A percentile compares a stretch with the other conserved stretches of the same genome.
Conservation (phyloP, 2,329 filamentous ascomycete genomes). For the Exophiala mesophila region DNA sequence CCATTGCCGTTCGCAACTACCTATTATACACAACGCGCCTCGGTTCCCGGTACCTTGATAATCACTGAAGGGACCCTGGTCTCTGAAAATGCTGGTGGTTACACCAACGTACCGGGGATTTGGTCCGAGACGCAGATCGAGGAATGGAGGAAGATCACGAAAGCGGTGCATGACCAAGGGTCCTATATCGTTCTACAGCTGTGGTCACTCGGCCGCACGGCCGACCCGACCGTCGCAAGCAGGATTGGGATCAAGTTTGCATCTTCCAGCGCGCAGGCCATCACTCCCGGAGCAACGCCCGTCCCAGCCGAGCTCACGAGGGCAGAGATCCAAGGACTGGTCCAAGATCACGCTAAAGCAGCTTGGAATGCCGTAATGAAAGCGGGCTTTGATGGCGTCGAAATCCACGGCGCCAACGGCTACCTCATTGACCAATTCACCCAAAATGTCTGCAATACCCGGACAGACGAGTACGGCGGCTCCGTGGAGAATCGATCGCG, state of each 20-base stretch:
- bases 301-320: conserved; percentile 30
- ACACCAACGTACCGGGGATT: conserved; percentile 12
- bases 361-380: conserved; percentile 48
- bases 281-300: neutral
- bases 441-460: conserved; percentile 46
- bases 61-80: conserved; percentile 27
- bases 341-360: conserved; percentile 41
- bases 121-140: conserved; percentile 37
- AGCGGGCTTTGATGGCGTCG: conserved; percentile 50
- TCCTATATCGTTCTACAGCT: conserved; percentile 46
- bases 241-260: conserved; percentile 30
- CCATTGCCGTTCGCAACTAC: conserved; percentile 34
- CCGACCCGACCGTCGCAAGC: conserved; percentile 32
- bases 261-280: conserved; percentile 5
- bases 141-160: conserved; percentile 48
- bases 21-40: conserved; percentile 38
- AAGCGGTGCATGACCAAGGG: conserved; percentile 48
- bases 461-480: conserved; percentile 50
- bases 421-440: conserved; percentile 52
- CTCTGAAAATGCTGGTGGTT: conserved; percentile 9
- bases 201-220: conserved; percentile 57
- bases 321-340: conserved; percentile 41
- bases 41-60: conserved; percentile 33
- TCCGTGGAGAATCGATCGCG: conserved; percentile 48
- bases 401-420: conserved; percentile 44